Percentiles rank a stretch among this genome's conserved stretches.
Conservation (phyloP, 2,329 filamentous ascomycete species). For the Ascochyta rabiei region DNA sequence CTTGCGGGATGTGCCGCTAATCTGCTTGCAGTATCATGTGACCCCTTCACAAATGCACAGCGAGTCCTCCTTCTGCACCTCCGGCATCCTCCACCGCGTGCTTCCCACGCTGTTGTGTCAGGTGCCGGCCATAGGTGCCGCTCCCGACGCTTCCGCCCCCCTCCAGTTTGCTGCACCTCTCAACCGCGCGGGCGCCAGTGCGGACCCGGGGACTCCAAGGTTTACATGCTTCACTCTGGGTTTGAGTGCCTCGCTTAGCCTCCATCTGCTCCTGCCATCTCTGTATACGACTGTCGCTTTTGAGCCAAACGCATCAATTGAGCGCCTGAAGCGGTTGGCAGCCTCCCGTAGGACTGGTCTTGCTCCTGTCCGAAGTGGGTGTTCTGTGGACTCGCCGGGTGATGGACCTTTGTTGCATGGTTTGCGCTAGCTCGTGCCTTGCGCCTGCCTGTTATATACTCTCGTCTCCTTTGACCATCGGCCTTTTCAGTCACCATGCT, state of each 20-base stretch:
- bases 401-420: conserved; percentile 10
- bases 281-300: conserved; percentile 5
- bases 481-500: conserved; percentile 17
- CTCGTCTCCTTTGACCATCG: conserved; percentile 5
- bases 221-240: conserved; percentile 17
- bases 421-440: conserved; percentile 4
- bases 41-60: not conserved
- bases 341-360: conserved; percentile 4
- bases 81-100: not conserved
- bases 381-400: conserved; percentile 1
- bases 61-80: not conserved
- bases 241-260: conserved; percentile 29
- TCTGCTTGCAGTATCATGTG: conserved; percentile 4
- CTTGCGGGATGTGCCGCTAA: too few species aligned
- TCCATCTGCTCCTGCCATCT: conserved; percentile 28
- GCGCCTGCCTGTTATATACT: conserved; percentile 16
- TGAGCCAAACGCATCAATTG: conserved; percentile 25
- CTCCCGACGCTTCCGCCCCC: conserved; percentile 21
- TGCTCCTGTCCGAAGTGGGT: conserved; percentile 8
- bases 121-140: conserved; percentile 19
- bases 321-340: conserved; percentile 23
- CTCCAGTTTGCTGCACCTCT: conserved; percentile 13
- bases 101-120: conserved; percentile 26
- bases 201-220: conserved; percentile 6
- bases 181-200: conserved; percentile 4